A percentile compares a stretch with the other conserved stretches of the same genome.
These are phyloP conservation scores for Vanrija sp. DNA, from an alignment of 1,284 basidiomycete species.

Conservation along the genomic window DNA sequence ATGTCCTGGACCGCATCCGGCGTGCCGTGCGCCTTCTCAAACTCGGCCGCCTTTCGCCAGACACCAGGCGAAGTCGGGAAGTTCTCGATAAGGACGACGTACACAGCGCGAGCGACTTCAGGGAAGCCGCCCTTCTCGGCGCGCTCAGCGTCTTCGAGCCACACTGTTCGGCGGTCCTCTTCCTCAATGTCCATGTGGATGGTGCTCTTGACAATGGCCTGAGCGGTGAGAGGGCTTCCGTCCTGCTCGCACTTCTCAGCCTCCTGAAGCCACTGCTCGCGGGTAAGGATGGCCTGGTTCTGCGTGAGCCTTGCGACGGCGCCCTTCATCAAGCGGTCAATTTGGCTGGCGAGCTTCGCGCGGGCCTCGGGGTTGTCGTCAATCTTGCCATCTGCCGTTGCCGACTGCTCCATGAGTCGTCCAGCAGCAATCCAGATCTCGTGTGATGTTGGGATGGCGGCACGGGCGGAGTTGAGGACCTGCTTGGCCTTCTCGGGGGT, in stretches of 20 bases:
- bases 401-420: slow-evolving; percentile 81
- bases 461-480: slow-evolving; percentile 92
- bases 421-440: slow-evolving; percentile 99
- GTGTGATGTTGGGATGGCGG: slow-evolving; percentile 89
- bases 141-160: slow-evolving; percentile 85
- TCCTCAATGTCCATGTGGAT: slow-evolving; percentile 93
- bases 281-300: slow-evolving; percentile 80
- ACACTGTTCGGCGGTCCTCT: slow-evolving; percentile 82
- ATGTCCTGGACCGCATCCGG: slow-evolving; percentile 78
- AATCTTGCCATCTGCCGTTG: slow-evolving; percentile 42
- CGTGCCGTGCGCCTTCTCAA: slow-evolving; percentile 85
- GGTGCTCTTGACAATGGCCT: slow-evolving; percentile 93
- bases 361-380: slow-evolving; percentile 55
- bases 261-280: slow-evolving; percentile 95
- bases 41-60: slow-evolving; percentile 85
- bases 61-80: slow-evolving; percentile 77
- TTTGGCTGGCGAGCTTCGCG: slow-evolving; percentile 55
- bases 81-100: slow-evolving; percentile 85
- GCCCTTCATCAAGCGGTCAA: slow-evolving; percentile 82
- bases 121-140: slow-evolving; percentile 71
- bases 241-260: slow-evolving; percentile 88
- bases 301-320: slow-evolving; percentile 74
- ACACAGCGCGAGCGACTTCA: slow-evolving; percentile 77
- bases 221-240: slow-evolving; percentile 77
- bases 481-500: slow-evolving; percentile 83